Evolutionary conservation across 2,329 filamentous ascomycete genomes (phyloP).

Genomic region (Microascus cirrosus): DNA sequence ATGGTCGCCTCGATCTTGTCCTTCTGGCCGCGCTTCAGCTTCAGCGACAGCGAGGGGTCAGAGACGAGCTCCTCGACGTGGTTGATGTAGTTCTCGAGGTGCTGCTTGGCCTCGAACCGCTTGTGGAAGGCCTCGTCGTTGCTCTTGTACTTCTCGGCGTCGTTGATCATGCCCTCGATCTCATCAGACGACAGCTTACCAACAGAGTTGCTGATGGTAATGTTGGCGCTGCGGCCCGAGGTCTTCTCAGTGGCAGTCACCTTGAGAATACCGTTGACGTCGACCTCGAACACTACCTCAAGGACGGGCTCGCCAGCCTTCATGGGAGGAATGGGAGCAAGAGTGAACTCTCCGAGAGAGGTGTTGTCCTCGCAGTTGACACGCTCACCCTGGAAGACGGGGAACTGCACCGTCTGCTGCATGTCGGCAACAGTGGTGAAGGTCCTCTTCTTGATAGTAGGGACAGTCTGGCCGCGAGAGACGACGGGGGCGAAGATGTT

Average conservation of each 20-base stretch:
- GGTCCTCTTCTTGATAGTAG: conserved; percentile 72
- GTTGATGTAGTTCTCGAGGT: conserved; percentile 97
- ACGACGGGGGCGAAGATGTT: conserved; percentile 98
- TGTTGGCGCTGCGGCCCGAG: conserved; percentile 95
- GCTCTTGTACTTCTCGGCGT: conserved; percentile 98
- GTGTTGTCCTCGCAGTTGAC: conserved; percentile 99
- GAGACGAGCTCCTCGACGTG: conserved; percentile 98
- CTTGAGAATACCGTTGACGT: conserved; percentile 99
- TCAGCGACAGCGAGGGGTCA: conserved; percentile 88
- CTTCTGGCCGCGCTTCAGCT: conserved; percentile 98
- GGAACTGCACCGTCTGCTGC: conserved; percentile 81
- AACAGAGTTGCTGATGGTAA: conserved; percentile 99
- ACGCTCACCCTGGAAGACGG: conserved; percentile 91
- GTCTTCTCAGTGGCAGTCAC: conserved; percentile 99
- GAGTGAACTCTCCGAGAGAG: conserved; percentile 91
- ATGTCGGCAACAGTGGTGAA: conserved; percentile 78
- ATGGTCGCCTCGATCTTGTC: conserved; percentile 98
- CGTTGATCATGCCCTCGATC: conserved; percentile 96
- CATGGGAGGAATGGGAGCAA: conserved; percentile 80
- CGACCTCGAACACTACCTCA: conserved; percentile 97
- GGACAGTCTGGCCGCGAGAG: conserved; percentile 64
- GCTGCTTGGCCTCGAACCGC: conserved; percentile 97
- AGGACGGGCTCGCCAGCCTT: conserved; percentile 91
- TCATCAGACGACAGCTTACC: conserved; percentile 91
- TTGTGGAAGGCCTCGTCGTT: conserved; percentile 98